phyloP scores from a whole-genome alignment of 164 flowering plant genomes.

The Stephania cephalantha region DNA sequence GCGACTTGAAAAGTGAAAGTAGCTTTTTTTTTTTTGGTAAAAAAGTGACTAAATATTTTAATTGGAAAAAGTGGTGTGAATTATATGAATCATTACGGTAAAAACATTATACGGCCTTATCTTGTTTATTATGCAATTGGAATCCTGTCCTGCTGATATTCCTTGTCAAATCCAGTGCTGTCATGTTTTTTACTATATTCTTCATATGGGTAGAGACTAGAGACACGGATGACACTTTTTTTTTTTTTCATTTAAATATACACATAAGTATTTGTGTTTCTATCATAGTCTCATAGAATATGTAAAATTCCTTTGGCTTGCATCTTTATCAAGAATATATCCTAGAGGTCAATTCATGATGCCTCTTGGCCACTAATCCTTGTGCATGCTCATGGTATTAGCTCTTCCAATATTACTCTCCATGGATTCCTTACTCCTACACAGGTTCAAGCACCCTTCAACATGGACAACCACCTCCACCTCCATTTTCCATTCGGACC shows the following conservation, averaged over 20 bases:
- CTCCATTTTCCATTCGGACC: background rate
- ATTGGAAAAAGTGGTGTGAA: too few species aligned
- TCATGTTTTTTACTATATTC: conserved; percentile 2
- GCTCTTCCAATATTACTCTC: background rate
- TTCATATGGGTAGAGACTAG: background rate
- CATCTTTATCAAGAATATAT: conserved; percentile 3
- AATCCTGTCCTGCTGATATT: background rate
- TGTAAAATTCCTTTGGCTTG: background rate
- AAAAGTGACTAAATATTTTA: too few species aligned
- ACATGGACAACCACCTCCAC: background rate
- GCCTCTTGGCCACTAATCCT: conserved; percentile 1
- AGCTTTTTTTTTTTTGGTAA: too few species aligned
- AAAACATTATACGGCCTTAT: background rate
- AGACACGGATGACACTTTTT: background rate
- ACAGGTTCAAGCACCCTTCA: background rate
- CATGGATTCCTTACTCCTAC: background rate
- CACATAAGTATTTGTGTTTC: too few species aligned
- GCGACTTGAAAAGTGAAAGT: too few species aligned
- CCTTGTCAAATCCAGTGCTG: conserved; percentile 1
- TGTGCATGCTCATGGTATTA: background rate
- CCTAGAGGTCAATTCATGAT: background rate
- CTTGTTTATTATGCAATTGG: background rate
- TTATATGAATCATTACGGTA: background rate
- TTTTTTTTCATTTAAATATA: background rate
- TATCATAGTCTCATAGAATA: background rate